phyloP scores from a whole-genome alignment of 1,284 basidiomycete genomes.

The Blastosporella zonata region DNA sequence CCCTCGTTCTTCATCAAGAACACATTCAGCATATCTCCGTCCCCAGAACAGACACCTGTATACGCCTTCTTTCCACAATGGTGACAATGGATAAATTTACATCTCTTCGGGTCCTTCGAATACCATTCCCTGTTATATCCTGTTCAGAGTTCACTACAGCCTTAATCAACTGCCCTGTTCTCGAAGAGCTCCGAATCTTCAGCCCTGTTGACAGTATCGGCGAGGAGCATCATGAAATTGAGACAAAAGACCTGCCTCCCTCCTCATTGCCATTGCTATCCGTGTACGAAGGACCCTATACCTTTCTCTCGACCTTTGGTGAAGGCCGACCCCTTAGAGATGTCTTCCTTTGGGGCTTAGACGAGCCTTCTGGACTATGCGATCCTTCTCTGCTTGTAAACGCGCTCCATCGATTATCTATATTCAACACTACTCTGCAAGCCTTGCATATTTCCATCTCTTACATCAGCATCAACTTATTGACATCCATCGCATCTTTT shows the following conservation, averaged over 20 bases:
- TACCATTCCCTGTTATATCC: slow-evolving; percentile 24
- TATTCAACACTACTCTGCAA: slow-evolving; percentile 19
- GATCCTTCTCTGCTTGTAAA: slow-evolving; percentile 21
- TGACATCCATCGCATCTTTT: slow-evolving; percentile 22
- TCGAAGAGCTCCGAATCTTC: slow-evolving; percentile 29
- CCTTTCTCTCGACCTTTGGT: slow-evolving; percentile 22
- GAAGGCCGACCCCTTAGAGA: slow-evolving; percentile 21
- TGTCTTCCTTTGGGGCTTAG: slow-evolving; percentile 27
- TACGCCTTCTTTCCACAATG: slow-evolving; percentile 26
- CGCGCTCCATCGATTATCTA: slow-evolving; percentile 20
- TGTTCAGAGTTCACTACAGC: slow-evolving; percentile 23
- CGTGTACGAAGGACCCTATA: slow-evolving; percentile 28
- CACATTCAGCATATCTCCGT: slow-evolving; percentile 28
- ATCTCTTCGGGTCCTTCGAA: slow-evolving; percentile 21
- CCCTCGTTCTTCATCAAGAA: slow-evolving; percentile 27
- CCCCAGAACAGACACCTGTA: slow-evolving; percentile 27
- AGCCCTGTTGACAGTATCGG: slow-evolving; percentile 19
- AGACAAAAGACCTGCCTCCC: slow-evolving; percentile 16
- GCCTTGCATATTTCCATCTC: slow-evolving; percentile 23
- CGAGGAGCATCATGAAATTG: slow-evolving; percentile 18
- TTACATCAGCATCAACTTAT: slow-evolving; percentile 22
- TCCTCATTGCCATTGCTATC: slow-evolving; percentile 22
- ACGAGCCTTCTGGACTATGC: slow-evolving; percentile 22
- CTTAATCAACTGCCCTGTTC: slow-evolving; percentile 25
- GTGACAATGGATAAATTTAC: slow-evolving; percentile 21